Evolutionary conservation across 169 alveolate species (phyloP).

Genomic region (Cryptosporidium sp.): DNA sequence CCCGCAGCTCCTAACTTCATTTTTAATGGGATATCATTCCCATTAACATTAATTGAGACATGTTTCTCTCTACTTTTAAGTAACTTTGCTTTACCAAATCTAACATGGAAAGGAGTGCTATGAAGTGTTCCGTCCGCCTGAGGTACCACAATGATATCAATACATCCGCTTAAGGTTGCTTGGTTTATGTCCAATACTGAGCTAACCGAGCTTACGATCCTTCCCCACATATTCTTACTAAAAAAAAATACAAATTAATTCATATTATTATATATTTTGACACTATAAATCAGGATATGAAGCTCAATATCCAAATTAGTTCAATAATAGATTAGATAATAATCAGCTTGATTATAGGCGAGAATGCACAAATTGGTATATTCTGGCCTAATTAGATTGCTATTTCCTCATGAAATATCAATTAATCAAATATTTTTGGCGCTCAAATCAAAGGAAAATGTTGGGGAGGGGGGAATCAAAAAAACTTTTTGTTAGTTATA

Average conservation of each 20-base stretch:
- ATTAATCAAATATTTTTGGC: background rate
- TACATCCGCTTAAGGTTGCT: conserved; percentile 93
- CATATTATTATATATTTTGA: conserved; percentile 24
- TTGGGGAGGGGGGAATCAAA: background rate
- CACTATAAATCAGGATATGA: background rate
- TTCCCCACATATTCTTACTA: conserved; percentile 88
- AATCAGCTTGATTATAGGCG: background rate
- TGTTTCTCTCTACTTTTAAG: conserved; percentile 92
- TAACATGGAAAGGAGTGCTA: conserved; percentile 95
- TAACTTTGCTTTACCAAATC: conserved; percentile 96
- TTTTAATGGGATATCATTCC: conserved; percentile 87
- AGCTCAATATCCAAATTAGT: background rate
- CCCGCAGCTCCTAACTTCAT: conserved; percentile 97
- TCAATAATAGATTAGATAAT: background rate
- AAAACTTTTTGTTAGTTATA: background rate
- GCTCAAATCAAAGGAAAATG: background rate
- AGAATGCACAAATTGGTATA: background rate
- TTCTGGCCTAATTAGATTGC: background rate
- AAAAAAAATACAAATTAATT: background rate
- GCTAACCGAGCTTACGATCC: conserved; percentile 90
- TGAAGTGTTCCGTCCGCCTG: conserved; percentile 85
- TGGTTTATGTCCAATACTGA: conserved; percentile 91
- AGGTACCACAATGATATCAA: conserved; percentile 92
- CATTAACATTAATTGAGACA: conserved; percentile 93
- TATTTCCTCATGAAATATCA: conserved; percentile 20